A percentile compares a stretch with the other conserved stretches of the same genome.
phyloP scores from a whole-genome alignment of 495 filamentous ascomycete genomes.

The Penicillium waksmanii region DNA sequence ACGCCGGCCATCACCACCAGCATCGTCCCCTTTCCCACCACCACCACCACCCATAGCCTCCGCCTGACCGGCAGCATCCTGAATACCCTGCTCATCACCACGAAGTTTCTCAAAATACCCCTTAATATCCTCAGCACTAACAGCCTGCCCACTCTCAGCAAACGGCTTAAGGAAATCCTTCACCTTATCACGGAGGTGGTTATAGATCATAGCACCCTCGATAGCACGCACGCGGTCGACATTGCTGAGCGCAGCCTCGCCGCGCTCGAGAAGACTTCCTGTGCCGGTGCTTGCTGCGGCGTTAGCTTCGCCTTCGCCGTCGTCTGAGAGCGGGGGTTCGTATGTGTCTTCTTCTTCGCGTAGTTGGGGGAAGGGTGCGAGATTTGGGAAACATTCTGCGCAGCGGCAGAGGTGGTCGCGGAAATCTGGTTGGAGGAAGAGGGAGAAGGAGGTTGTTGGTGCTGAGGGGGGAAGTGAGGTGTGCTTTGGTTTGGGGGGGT shows the following conservation, averaged over 20 bases:
- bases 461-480: conserved; percentile 48
- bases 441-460: conserved; percentile 64
- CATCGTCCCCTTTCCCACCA: conserved; percentile 23
- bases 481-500: conserved; percentile 45
- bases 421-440: conserved; percentile 80
- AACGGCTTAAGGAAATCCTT: conserved; percentile 92
- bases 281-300: conserved; percentile 60
- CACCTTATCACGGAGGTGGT: conserved; percentile 89
- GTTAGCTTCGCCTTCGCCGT: conserved; percentile 42
- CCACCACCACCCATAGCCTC: conserved; percentile 27
- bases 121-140: conserved; percentile 94
- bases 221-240: conserved; percentile 92
- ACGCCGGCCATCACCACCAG: conserved; percentile 28
- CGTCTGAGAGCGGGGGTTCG: conserved; percentile 79
- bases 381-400: conserved; percentile 71
- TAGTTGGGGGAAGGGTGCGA: conserved; percentile 72
- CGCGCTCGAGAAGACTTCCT: conserved; percentile 82
- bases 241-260: conserved; percentile 85
- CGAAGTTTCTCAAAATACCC: conserved; percentile 90
- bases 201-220: conserved; percentile 97
- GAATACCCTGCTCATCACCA: conserved; percentile 72
- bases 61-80: conserved; percentile 45
- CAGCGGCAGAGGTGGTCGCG: conserved; percentile 80
- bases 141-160: conserved; percentile 82
- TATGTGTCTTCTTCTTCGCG: conserved; percentile 93